Evolutionary conservation across 1,284 basidiomycete species (phyloP).

Genomic region (Coniferiporia sulphurascens): DNA sequence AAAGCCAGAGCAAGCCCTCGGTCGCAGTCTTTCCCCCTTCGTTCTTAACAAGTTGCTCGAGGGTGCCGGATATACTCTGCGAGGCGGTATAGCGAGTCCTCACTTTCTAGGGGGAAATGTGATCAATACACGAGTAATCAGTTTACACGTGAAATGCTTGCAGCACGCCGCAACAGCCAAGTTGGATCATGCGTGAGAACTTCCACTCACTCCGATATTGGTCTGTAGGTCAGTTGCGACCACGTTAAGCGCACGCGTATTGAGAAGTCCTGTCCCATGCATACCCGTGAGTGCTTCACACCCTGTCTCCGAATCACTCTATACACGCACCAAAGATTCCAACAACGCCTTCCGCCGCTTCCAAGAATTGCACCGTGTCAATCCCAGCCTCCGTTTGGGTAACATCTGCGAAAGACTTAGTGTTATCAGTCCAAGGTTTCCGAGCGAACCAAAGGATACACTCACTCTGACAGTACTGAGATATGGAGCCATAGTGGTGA

Average conservation of each 20-base stretch:
- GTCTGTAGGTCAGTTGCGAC: conserved; percentile 90
- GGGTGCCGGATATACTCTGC: conserved; percentile 65
- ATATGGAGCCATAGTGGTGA: conserved; percentile 69
- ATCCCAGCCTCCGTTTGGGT: conserved; percentile 83
- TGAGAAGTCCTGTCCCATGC: conserved; percentile 69
- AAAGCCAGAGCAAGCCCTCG: conserved; percentile 90
- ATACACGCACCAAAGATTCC: conserved; percentile 78
- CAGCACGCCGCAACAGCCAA: not conserved
- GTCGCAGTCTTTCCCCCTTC: conserved; percentile 92
- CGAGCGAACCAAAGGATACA: not conserved
- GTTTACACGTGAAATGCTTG: conserved; percentile 10
- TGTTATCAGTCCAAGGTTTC: not conserved
- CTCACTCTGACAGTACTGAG: conserved; percentile 78
- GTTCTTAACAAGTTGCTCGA: conserved; percentile 81
- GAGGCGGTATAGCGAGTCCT: conserved; percentile 70
- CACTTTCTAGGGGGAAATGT: conserved; percentile 67
- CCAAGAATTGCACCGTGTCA: conserved; percentile 84
- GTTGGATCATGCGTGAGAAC: not conserved
- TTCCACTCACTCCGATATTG: conserved; percentile 75
- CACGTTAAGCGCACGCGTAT: conserved; percentile 79
- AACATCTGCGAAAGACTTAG: conserved; percentile 89
- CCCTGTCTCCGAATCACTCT: not conserved
- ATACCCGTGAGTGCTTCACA: not conserved
- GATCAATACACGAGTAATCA: conserved; percentile 6
- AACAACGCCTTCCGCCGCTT: conserved; percentile 87